A percentile compares a stretch with the other conserved stretches of the same genome.
Conservation (phyloP, 768 basidiomycete genomes). For the Kwoniella europaea region DNA sequence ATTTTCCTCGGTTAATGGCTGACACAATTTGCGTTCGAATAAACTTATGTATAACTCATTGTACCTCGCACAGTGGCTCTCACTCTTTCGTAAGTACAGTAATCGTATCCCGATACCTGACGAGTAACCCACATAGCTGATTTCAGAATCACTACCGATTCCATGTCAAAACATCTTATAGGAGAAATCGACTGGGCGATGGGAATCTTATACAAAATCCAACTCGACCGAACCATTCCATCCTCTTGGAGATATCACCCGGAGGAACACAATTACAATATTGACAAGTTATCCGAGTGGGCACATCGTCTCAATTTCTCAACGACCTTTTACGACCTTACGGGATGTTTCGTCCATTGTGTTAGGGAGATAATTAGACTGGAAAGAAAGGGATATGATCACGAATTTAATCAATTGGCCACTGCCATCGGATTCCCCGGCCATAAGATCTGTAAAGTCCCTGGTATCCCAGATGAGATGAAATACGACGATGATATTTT, state of each 20-base stretch:
- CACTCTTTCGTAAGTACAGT: not conserved
- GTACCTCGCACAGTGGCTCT: not conserved
- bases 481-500: not conserved
- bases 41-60: not conserved
- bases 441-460: not conserved
- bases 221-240: not conserved
- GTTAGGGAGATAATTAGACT: not conserved
- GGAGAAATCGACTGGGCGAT: not conserved
- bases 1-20: too few species aligned
- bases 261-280: not conserved
- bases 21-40: not conserved
- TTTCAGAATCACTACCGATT: too few species aligned
- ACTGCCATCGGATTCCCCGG: not conserved
- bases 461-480: not conserved
- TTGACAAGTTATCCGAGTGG: not conserved
- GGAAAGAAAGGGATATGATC: not conserved
- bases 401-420: not conserved
- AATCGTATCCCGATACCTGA: too few species aligned
- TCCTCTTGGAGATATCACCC: not conserved
- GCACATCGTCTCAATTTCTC: not conserved
- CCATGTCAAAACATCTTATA: too few species aligned
- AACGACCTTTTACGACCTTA: not conserved
- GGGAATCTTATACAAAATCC: not conserved
- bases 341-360: not conserved
- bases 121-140: too few species aligned